These are phyloP conservation scores for Xylariaceae sp. DNA, from an alignment of 2,329 filamentous ascomycete species.

Conservation along the genomic window DNA sequence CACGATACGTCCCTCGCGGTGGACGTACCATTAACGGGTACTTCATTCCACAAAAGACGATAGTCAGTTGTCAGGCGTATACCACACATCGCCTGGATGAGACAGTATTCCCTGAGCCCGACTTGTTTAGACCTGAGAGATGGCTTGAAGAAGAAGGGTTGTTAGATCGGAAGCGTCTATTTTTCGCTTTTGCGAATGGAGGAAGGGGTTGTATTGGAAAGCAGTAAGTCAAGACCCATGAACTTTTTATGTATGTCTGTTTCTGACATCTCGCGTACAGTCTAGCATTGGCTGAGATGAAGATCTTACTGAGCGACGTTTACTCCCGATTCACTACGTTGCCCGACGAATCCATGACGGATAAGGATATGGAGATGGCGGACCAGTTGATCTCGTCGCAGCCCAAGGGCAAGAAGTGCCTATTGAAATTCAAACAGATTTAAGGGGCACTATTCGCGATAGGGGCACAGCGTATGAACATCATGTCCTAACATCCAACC, in stretches of 20 bases:
- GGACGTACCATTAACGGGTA: constrained; percentile 53
- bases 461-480: not conserved
- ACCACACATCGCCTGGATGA: constrained; percentile 55
- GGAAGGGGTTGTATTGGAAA: constrained; percentile 62
- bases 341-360: constrained; percentile 49
- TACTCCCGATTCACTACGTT: constrained; percentile 55
- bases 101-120: constrained; percentile 71
- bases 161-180: constrained; percentile 57
- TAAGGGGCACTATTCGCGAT: not conserved
- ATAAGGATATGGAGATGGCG: constrained; percentile 56
- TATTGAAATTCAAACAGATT: constrained; percentile 42
- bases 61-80: constrained; percentile 58
- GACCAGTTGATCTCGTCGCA: constrained; percentile 64
- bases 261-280: constrained; percentile 30
- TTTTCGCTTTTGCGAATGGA: constrained; percentile 63
- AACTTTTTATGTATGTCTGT: too few species aligned
- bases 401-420: constrained; percentile 54
- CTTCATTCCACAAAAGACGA: constrained; percentile 47
- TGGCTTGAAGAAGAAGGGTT: constrained; percentile 76
- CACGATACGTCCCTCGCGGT: constrained; percentile 50
- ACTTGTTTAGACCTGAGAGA: constrained; percentile 72
- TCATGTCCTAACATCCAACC: not conserved
- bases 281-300: constrained; percentile 64
- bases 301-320: constrained; percentile 55
- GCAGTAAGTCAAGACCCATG: constrained; percentile 42